phyloP scores from a whole-genome alignment of 2,329 filamentous ascomycete species.

The Alternaria conjuncta region DNA sequence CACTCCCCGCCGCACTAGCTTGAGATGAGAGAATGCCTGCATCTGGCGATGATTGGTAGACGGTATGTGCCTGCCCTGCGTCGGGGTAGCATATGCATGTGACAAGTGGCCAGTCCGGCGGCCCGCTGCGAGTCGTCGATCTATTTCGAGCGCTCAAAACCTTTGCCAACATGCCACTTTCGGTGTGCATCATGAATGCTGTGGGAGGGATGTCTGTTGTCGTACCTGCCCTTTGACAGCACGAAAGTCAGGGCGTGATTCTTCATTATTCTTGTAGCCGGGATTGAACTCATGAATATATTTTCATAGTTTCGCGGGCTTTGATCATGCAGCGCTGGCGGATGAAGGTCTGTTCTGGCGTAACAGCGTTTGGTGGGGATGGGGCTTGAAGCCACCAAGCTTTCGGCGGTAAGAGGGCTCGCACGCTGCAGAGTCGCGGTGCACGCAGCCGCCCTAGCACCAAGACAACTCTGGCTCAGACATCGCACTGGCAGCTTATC shows the following conservation, averaged over 20 bases:
- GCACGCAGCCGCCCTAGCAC: constrained; percentile 20
- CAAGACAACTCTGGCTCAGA: constrained; percentile 1
- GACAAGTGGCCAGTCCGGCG: constrained; percentile 35
- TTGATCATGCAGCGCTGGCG: background rate
- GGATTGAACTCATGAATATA: background rate
- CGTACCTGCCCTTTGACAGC: constrained; percentile 2
- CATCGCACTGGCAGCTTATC: background rate
- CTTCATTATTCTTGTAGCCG: background rate
- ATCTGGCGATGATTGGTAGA: constrained; percentile 34
- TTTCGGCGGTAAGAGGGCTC: constrained; percentile 16
- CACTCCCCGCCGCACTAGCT: constrained; percentile 28
- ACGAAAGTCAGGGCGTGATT: background rate
- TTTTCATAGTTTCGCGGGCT: background rate
- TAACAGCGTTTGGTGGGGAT: background rate
- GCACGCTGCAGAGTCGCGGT: constrained; percentile 3
- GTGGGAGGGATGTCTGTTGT: constrained; percentile 19
- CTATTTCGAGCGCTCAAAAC: constrained; percentile 41
- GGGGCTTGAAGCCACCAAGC: constrained; percentile 11
- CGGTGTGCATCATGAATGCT: constrained; percentile 17
- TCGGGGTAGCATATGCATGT: constrained; percentile 40
- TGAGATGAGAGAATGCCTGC: constrained; percentile 20
- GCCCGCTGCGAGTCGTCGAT: constrained; percentile 39
- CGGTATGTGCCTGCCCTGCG: constrained; percentile 35
- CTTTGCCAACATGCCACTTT: constrained; percentile 14
- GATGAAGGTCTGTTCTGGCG: background rate